phyloP scores from a whole-genome alignment of 345 rosid genomes.

The Sonneratia caseolaris region DNA sequence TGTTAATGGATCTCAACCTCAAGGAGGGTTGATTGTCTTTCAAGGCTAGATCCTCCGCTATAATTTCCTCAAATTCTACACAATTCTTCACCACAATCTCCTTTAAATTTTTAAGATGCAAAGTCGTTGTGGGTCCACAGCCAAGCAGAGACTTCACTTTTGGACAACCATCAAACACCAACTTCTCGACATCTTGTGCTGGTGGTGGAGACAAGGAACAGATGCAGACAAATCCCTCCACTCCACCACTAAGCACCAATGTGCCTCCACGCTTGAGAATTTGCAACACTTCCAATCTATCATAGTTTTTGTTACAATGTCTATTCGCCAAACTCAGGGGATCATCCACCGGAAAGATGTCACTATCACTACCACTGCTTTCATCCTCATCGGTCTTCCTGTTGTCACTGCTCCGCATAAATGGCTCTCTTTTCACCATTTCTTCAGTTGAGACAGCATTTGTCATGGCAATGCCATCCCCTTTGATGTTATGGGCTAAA shows the following conservation, averaged over 20 bases:
- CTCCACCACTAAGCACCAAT: neutral
- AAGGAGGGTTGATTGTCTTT: neutral
- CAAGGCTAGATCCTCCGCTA: neutral
- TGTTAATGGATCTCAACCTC: neutral
- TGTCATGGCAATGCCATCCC: neutral
- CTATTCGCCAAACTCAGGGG: neutral
- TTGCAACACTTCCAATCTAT: neutral
- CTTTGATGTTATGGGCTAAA: neutral
- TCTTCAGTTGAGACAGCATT: neutral
- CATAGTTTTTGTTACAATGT: neutral
- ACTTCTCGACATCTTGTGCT: neutral
- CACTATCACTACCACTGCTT: neutral
- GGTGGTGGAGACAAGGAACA: neutral
- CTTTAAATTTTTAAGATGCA: neutral
- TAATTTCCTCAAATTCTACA: neutral
- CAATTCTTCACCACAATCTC: neutral
- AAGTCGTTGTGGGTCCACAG: neutral
- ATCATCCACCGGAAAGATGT: neutral
- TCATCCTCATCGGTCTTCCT: neutral
- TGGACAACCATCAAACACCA: neutral
- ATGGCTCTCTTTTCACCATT: neutral
- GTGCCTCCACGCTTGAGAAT: neutral
- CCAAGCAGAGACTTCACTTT: neutral
- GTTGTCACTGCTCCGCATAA: neutral
- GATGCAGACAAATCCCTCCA: neutral